phyloP scores from a whole-genome alignment of 352 stramenopile genomes.

The Phytopythium montanum region DNA sequence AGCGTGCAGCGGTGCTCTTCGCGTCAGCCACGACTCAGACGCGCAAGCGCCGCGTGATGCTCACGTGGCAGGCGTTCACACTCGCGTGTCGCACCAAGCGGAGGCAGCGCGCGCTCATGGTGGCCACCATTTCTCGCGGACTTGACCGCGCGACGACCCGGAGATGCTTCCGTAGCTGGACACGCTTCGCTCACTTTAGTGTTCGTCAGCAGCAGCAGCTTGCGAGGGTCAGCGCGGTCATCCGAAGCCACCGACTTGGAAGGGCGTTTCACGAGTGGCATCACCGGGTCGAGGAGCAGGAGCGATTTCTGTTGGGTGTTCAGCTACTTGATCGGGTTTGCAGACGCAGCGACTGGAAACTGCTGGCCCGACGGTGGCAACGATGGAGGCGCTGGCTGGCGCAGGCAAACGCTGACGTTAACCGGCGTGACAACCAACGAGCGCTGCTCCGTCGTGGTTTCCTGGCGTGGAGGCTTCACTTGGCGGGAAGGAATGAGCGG shows the following conservation, averaged over 20 bases:
- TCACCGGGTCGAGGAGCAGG: neutral
- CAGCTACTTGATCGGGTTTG: neutral
- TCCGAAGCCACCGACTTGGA: neutral
- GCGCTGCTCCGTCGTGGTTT: neutral
- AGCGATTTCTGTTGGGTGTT: neutral
- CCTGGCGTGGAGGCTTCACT: neutral
- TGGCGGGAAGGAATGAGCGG: neutral
- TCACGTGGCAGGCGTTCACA: slow-evolving; percentile 1
- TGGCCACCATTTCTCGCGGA: neutral
- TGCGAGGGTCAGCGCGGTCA: neutral
- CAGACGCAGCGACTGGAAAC: neutral
- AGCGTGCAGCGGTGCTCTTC: slow-evolving; percentile 1
- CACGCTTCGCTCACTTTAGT: neutral
- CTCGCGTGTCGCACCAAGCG: neutral
- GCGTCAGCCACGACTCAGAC: slow-evolving; percentile 2
- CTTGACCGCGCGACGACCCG: neutral
- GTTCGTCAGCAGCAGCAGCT: neutral
- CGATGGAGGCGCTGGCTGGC: neutral
- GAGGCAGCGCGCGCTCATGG: neutral
- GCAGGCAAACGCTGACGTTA: neutral
- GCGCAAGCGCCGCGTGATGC: slow-evolving; percentile 3
- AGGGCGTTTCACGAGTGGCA: neutral
- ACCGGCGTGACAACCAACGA: neutral
- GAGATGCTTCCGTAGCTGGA: slow-evolving; percentile 3
- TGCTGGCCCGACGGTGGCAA: neutral